Base-by-base conservation (phyloP, 2,329 filamentous ascomycete species). In the Cercospora zeina region DNA sequence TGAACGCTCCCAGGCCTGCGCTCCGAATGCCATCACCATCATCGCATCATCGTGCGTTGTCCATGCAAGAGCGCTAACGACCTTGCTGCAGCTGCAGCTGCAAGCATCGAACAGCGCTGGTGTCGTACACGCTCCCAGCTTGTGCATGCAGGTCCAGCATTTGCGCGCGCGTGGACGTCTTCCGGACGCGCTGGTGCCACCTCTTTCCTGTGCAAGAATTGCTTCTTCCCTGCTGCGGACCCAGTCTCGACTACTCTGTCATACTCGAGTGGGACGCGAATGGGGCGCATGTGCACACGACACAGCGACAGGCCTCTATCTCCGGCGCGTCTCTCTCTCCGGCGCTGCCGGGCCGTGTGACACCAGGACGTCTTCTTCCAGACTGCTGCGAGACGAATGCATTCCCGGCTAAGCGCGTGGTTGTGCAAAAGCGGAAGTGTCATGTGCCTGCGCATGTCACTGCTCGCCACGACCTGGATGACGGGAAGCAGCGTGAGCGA, bases 361-460 rank as follows among this genome's bases (percentile, higher is more conserved):
- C 61, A 56, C 56, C n/a, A 56, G 30, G 33, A 21, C 16, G 33
- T 45, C 39, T 30, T 16, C 55, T 49, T 50, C 60, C 60, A 50
- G 24, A 30, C 47, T 58, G 55, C 61, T 13, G 11, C 21, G 16
- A 45, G 39, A 30, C 21, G 13, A 33, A 16, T 37, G 30, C 31
- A 31, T 34, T 58, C 54, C 61, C 45, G 50, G 50, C 45, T 53
- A 30, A 24, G 57, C 55, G 55, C 39, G 24, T 62, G 34, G 50
- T 59, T 53, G 56, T 45, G 53, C 54, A 57, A 51, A 55, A 49
- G 34, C 16, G 34, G 50, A 59, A 37, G 61, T 19, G 37, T 33
- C 55, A 30, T 37, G 59, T 63, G 61, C 61, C 59, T 24, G 61
- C 56, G 56, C 61, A 51, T 55, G 42, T 51, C 21, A 31, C 16